phyloP scores from a whole-genome alignment of 2,329 filamentous ascomycete species.

The Xylariaceae sp. region DNA sequence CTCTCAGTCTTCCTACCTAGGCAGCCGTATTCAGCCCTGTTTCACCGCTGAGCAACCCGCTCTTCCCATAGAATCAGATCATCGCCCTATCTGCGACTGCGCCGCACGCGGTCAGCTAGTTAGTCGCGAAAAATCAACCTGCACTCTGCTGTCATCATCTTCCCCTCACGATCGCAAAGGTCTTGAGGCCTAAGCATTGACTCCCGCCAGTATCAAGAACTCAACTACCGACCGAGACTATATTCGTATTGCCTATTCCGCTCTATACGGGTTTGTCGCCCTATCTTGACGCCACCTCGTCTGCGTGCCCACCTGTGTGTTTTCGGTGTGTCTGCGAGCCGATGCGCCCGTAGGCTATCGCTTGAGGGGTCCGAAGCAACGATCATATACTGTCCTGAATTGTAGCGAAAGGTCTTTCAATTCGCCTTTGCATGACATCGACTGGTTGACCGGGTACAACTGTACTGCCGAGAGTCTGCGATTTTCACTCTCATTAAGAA shows the following conservation, averaged over 20 bases:
- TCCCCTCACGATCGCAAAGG: conserved; percentile 12
- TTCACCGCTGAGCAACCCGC: conserved; percentile 19
- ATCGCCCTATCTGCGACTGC: conserved; percentile 17
- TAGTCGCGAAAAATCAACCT: conserved; percentile 11
- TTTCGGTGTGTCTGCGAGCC: conserved; percentile 11
- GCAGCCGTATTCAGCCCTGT: conserved; percentile 24
- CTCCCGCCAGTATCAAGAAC: conserved; percentile 18
- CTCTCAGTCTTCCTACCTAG: conserved; percentile 14
- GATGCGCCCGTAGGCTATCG: conserved; percentile 4
- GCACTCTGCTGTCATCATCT: conserved; percentile 6
- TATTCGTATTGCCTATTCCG: background rate
- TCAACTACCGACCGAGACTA: conserved; percentile 15
- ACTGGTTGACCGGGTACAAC: conserved; percentile 20
- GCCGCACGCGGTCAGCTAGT: conserved; percentile 9
- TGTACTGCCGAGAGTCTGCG: conserved; percentile 22
- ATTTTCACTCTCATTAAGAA: conserved; percentile 15
- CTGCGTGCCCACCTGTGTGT: background rate
- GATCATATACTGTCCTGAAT: conserved; percentile 13
- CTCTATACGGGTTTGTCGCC: conserved; percentile 4
- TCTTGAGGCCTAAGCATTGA: conserved; percentile 10
- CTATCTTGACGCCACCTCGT: conserved; percentile 5
- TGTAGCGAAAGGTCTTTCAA: conserved; percentile 16
- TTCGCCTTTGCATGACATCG: conserved; percentile 21
- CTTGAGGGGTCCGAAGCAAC: conserved; percentile 17
- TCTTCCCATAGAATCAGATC: conserved; percentile 24